A percentile compares a stretch with the other conserved stretches of the same genome.
Evolutionary conservation across 768 basidiomycete genomes (phyloP).

Genomic region (Grammothele lineata): DNA sequence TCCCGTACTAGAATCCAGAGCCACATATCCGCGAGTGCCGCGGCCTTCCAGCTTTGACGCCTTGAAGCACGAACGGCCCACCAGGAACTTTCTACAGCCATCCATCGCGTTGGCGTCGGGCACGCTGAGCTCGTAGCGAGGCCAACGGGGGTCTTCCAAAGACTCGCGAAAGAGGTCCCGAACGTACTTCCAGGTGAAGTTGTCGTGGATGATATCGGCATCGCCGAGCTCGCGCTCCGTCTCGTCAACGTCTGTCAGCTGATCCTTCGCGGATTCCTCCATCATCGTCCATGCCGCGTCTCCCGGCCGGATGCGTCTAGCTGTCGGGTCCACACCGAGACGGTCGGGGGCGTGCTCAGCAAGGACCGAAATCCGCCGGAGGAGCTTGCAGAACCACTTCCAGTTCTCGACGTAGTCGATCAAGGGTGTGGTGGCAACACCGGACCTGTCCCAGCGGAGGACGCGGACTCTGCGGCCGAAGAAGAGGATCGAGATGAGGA

Average conservation of each 20-base stretch:
- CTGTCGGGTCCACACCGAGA: conserved; percentile 1
- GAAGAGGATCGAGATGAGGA: not conserved
- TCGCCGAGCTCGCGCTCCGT: not conserved
- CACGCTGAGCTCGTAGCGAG: conserved; percentile 2
- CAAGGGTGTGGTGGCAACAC: not conserved
- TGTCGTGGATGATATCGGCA: not conserved
- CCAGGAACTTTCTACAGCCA: not conserved
- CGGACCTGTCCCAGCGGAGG: conserved; percentile 4
- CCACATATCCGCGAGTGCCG: conserved; percentile 6
- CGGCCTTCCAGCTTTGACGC: not conserved
- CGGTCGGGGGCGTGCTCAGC: not conserved
- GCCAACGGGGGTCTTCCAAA: not conserved
- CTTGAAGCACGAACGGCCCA: not conserved
- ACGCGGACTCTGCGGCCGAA: not conserved
- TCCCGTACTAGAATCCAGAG: not conserved
- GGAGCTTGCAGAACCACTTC: not conserved
- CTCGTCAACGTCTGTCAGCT: not conserved
- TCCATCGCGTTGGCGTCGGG: not conserved
- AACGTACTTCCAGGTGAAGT: conserved; percentile 1
- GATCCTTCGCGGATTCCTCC: not conserved
- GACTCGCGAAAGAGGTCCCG: not conserved
- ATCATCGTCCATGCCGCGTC: not conserved
- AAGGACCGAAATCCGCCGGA: not conserved
- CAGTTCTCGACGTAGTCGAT: conserved; percentile 1
- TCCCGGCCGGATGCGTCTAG: not conserved